phyloP scores from a whole-genome alignment of 2,329 filamentous ascomycete genomes.

The Xylariaceae sp. region DNA sequence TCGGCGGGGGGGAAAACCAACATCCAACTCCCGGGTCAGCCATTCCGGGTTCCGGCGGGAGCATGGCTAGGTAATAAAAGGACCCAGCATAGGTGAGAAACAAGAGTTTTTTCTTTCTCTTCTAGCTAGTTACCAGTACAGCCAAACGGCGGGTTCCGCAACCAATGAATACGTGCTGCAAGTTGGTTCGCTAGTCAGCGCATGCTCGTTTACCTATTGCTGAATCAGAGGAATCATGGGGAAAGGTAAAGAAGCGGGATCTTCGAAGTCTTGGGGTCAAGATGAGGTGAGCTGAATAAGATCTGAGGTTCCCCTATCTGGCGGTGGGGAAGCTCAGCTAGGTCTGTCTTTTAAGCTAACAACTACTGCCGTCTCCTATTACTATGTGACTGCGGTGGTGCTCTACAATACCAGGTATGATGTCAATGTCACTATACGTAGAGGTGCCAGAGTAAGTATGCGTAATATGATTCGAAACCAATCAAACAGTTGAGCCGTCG shows the following conservation, averaged over 20 bases:
- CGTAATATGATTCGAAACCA: no score
- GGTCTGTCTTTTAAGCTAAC: no score
- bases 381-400: neutral
- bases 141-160: neutral
- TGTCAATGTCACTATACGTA: conserved; percentile 10
- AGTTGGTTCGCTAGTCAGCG: conserved; percentile 3
- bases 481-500: no score
- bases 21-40: conserved; percentile 19
- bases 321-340: no score
- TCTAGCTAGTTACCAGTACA: neutral
- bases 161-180: neutral
- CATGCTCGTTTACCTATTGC: neutral
- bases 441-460: no score
- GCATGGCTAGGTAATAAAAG: conserved; percentile 10
- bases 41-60: conserved; percentile 25
- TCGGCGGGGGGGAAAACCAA: conserved; percentile 15
- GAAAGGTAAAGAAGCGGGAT: conserved; percentile 22
- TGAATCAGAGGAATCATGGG: neutral
- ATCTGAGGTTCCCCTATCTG: conserved; percentile 14
- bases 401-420: conserved; percentile 4
- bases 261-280: neutral
- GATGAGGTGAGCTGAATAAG: conserved; percentile 29
- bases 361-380: neutral
- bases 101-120: neutral
- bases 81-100: conserved; percentile 1